Evolutionary conservation across 345 rosid genomes (phyloP).

Genomic region (Salix exigua): DNA sequence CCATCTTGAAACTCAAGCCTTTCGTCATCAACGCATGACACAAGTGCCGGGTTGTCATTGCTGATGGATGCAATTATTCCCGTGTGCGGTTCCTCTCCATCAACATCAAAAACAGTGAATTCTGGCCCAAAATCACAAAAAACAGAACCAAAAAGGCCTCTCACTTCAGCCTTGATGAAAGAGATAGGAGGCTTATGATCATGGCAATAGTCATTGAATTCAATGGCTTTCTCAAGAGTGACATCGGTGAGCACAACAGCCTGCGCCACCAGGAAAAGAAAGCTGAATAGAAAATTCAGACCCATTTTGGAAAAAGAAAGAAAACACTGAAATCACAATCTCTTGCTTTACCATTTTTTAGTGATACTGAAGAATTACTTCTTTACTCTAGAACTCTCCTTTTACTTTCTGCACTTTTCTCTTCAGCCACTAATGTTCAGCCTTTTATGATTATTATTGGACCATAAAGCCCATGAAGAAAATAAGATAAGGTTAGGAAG

Average conservation of each 20-base stretch:
- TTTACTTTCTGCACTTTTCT: not conserved
- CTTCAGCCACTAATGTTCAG: not conserved
- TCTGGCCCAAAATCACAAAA: slow-evolving; percentile 97
- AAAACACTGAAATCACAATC: not conserved
- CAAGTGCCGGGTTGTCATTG: slow-evolving; percentile 78
- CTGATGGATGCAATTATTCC: slow-evolving; percentile 93
- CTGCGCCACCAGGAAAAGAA: slow-evolving; percentile 50
- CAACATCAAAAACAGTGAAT: slow-evolving; percentile 85
- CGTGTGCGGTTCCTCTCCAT: slow-evolving; percentile 90
- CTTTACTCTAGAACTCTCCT: not conserved
- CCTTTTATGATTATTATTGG: not conserved
- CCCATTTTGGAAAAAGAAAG: not conserved
- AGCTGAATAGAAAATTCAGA: slow-evolving; percentile 26
- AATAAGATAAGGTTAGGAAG: not conserved
- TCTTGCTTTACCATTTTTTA: not conserved
- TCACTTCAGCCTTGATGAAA: slow-evolving; percentile 86
- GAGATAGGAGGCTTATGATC: slow-evolving; percentile 81
- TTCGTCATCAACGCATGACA: slow-evolving; percentile 95
- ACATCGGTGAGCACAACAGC: slow-evolving; percentile 87
- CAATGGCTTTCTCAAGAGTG: slow-evolving; percentile 67
- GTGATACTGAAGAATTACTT: not conserved
- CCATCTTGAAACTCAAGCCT: slow-evolving; percentile 97
- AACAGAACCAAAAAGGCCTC: slow-evolving; percentile 93
- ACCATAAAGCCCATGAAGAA: not conserved
- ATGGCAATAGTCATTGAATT: slow-evolving; percentile 82